Conservation (phyloP, 306 rosid genomes). For the Cajanus cajan region DNA sequence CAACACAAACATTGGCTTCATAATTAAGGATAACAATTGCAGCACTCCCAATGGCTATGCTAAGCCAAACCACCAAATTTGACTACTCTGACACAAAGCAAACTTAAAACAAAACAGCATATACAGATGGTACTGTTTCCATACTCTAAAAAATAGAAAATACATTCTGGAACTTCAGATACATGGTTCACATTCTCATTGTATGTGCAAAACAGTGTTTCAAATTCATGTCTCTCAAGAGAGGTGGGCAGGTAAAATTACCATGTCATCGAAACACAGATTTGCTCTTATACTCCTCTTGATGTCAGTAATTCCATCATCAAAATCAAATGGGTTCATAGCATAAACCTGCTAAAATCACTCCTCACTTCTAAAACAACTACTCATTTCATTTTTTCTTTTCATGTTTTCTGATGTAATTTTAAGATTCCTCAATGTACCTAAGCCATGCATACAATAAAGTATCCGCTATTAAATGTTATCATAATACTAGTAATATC, state of each 20-base stretch:
- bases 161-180: not conserved
- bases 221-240: not conserved
- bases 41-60: too few relatives aligned
- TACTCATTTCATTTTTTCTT: not conserved
- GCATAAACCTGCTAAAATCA: not conserved
- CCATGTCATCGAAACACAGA: not conserved
- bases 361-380: not conserved
- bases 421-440: not conserved
- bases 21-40: too few relatives aligned
- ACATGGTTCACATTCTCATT: not conserved
- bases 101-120: not conserved
- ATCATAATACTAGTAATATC: not conserved
- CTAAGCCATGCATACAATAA: not conserved
- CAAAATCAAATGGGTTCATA: not conserved
- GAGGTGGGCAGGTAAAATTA: not conserved
- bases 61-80: too few relatives aligned
- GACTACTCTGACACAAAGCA: not conserved
- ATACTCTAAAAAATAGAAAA: not conserved
- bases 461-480: not conserved
- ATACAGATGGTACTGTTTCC: not conserved
- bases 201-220: not conserved
- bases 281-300: not conserved
- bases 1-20: constrained; percentile 33
- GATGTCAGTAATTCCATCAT: not conserved
- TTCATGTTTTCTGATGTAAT: not conserved